These are phyloP conservation scores for Knoxdaviesia capensis DNA, from an alignment of 2,329 filamentous ascomycete genomes.

Conservation along the genomic window DNA sequence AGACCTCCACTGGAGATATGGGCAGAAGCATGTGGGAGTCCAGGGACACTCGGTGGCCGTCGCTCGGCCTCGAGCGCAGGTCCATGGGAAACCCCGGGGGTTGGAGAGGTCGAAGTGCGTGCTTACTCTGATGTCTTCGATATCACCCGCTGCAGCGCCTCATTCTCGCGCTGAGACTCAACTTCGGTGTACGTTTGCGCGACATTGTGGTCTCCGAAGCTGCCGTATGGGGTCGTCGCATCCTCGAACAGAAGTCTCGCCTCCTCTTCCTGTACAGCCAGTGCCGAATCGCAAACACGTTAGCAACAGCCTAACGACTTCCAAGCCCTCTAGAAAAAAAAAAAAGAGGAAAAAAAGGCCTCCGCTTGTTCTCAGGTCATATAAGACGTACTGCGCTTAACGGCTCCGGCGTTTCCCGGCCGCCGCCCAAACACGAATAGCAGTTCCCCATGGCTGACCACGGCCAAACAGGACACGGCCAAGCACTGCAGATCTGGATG, in stretches of 20 bases:
- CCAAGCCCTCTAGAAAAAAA: neutral
- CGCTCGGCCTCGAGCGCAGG: too few species aligned
- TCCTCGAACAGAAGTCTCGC: conserved; percentile 41
- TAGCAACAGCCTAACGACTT: neutral
- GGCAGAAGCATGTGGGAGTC: too few species aligned
- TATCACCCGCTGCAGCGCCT: conserved; percentile 43
- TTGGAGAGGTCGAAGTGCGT: neutral
- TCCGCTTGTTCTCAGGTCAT: neutral
- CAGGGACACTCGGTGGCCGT: too few species aligned
- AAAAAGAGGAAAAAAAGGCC: neutral
- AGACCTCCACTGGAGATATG: neutral
- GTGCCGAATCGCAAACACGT: conserved; percentile 1
- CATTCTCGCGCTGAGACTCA: conserved; percentile 42
- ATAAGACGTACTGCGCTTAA: conserved; percentile 25
- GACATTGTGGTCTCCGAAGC: conserved; percentile 35
- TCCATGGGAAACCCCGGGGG: neutral
- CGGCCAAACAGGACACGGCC: too few species aligned
- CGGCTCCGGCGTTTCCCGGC: conserved; percentile 27
- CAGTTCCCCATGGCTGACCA: conserved; percentile 32
- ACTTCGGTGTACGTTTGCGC: conserved; percentile 36
- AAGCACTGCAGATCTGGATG: too few species aligned
- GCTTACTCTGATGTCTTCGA: conserved; percentile 43
- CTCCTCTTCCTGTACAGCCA: conserved; percentile 28
- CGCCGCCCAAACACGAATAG: conserved; percentile 35
- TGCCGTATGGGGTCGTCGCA: conserved; percentile 36